phyloP scores from a whole-genome alignment of 2,329 filamentous ascomycete genomes.

The Apiospora pterosperma region DNA sequence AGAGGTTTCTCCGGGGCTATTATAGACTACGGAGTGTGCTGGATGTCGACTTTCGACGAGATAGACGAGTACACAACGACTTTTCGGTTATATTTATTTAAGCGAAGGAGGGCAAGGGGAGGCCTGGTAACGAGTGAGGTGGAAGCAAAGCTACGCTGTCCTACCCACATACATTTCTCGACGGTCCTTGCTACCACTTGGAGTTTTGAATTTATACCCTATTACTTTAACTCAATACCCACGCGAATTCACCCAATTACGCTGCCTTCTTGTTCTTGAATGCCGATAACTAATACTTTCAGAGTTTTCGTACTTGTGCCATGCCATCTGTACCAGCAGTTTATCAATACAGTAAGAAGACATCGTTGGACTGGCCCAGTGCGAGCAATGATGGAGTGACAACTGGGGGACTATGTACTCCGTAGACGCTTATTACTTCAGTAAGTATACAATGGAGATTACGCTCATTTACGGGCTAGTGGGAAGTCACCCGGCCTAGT shows the following conservation, averaged over 20 bases:
- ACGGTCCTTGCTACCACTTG: background rate
- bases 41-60: background rate
- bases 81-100: background rate
- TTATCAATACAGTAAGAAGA: too few relatives aligned
- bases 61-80: background rate
- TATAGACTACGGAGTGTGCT: background rate
- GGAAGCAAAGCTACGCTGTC: background rate
- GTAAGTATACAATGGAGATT: too few relatives aligned
- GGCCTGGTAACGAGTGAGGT: background rate
- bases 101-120: background rate
- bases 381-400: slow-evolving; percentile 21
- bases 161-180: background rate
- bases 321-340: too few relatives aligned
- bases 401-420: slow-evolving; percentile 30
- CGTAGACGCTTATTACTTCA: background rate
- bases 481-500: too few relatives aligned
- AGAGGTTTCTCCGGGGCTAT: background rate
- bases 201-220: background rate
- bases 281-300: background rate
- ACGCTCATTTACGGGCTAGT: too few relatives aligned
- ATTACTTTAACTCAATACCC: background rate
- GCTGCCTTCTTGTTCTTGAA: background rate
- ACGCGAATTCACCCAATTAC: background rate
- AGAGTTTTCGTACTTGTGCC: background rate
- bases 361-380: too few relatives aligned